Percentiles rank a stretch among this genome's conserved stretches.
Evolutionary conservation across 345 rosid genomes (phyloP).

Genomic region (Syzygium oleosum): DNA sequence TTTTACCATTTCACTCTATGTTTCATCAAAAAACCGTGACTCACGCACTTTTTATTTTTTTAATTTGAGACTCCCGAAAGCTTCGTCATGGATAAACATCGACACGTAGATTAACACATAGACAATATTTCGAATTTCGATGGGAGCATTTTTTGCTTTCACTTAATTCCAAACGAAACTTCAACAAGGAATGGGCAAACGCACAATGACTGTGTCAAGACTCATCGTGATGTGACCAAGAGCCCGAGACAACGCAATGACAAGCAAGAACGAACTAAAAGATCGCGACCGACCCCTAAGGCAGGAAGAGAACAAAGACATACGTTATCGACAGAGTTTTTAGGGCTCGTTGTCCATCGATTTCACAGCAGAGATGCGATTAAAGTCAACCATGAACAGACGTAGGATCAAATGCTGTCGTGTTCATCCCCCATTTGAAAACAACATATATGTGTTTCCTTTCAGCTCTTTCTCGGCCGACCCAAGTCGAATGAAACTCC

Average conservation of each 20-base stretch:
- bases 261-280: background rate
- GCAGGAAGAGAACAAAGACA: background rate
- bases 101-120: background rate
- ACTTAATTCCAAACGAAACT: background rate
- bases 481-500: background rate
- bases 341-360: background rate
- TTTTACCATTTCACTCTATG: background rate
- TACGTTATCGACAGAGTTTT: background rate
- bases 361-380: background rate
- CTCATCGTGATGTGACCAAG: background rate
- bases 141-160: background rate
- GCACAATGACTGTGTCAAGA: background rate
- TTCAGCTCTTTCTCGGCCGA: background rate
- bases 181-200: background rate
- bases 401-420: background rate
- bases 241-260: background rate
- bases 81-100: background rate
- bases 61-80: background rate
- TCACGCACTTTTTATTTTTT: rapidly evolving
- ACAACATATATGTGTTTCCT: background rate
- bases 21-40: background rate
- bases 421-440: background rate
- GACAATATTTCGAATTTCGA: background rate
- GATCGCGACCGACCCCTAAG: background rate
- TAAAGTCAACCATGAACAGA: background rate